phyloP scores from a whole-genome alignment of 495 filamentous ascomycete genomes.

The Entonaema liquescens region DNA sequence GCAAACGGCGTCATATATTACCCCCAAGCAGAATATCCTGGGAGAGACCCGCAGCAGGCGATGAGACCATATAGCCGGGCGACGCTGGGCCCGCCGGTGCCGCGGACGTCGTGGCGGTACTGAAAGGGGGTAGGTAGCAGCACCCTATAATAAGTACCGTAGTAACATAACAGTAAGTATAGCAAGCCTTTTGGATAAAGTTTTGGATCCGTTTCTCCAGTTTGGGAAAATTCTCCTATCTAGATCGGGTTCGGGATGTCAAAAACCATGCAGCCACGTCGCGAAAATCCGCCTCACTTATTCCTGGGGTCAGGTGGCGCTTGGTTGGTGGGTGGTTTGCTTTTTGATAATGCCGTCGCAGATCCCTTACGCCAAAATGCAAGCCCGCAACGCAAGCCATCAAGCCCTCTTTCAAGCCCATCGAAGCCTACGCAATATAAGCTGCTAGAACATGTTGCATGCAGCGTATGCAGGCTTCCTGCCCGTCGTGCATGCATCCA shows the following conservation, averaged over 20 bases:
- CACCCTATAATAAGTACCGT: background rate
- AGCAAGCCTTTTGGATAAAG: too few species aligned
- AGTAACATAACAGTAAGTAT: too few species aligned
- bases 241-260: conserved; percentile 28
- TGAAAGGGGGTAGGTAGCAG: conserved; percentile 1
- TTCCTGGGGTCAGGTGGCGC: conserved; percentile 10
- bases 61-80: conserved; percentile 36
- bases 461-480: conserved; percentile 32
- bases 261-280: conserved; percentile 32
- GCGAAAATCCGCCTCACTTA: conserved; percentile 32
- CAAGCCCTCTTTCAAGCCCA: background rate
- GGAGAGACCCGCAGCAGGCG: conserved; percentile 22
- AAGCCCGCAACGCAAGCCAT: background rate
- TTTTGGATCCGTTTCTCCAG: conserved; percentile 7
- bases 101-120: conserved; percentile 26
- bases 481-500: conserved; percentile 24
- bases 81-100: conserved; percentile 33
- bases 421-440: conserved; percentile 11
- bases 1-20: conserved; percentile 42
- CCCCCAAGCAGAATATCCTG: conserved; percentile 24
- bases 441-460: conserved; percentile 29
- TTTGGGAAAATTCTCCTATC: conserved; percentile 25
- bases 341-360: conserved; percentile 2
- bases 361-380: conserved; percentile 35
- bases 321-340: conserved; percentile 2